Base-by-base conservation (phyloP, 1,284 basidiomycete species). In the Ustanciosporium gigantosporum region DNA sequence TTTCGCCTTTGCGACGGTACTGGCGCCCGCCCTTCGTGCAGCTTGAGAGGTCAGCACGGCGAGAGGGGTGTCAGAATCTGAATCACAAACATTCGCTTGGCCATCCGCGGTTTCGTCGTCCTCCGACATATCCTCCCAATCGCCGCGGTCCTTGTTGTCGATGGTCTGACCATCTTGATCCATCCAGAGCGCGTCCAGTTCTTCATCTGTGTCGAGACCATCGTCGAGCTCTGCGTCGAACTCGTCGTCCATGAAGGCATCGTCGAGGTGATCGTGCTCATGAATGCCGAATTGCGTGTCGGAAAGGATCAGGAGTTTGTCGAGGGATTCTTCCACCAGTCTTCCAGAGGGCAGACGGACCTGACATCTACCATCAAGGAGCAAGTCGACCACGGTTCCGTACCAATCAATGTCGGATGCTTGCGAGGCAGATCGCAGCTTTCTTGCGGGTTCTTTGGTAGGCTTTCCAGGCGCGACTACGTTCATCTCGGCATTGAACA, bases 351-450 rank as follows among this genome's bases (percentile, higher is more conserved):
- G 76, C 41, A 81, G 38, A 34, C 65, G 57, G 8, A 82, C 70
- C 4, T 57, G 61, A 31, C 79, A 70, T 1, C 34, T 64, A 2
- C 81, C 81, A 38, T 81, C 78, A 25, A 79, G 64, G 13, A 77
- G 53, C 8, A 81, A 67, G 25, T 78, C 73, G 21, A 65, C 68
- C 9, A 82, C 81, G 45, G 79, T 78, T 23, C 81, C 81, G 53
- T 75, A 81, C 81, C 81, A 82, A 37, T 78, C 68, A 34, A 81
- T 70, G 9, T 62, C 37, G 11, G 46, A 32, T 9, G 25, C 70
- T 48, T 34, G 71, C 1, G 42, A 25, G 29, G 41, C 57, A 5
- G 50, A 14, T 24, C 43, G 50, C 2, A 42, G 25, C 19, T 22
- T 29, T 19, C 41, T 50, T 21, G 41, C n/a, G 25, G 16, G 8